Percentiles rank a stretch among this genome's conserved stretches.
phyloP scores from a whole-genome alignment of 1,284 basidiomycete species.

The Macrocystidia cucumis region DNA sequence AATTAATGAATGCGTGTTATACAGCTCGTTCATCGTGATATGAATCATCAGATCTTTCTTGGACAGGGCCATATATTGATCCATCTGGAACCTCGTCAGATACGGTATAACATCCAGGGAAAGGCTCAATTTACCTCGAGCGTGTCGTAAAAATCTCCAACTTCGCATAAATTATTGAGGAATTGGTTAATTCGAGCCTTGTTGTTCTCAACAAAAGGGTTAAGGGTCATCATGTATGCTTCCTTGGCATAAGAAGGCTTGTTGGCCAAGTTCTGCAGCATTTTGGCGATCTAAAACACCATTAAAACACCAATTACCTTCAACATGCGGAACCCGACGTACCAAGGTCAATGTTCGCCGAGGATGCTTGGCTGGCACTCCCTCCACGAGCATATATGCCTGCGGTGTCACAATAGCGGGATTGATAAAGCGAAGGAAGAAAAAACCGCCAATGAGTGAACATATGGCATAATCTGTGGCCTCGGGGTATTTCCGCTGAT shows the following conservation, averaged over 20 bases:
- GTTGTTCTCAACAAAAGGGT: conserved; percentile 98
- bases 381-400: conserved; percentile 98
- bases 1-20: conserved; percentile 95
- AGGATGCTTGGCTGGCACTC: conserved; percentile 95
- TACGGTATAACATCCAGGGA: not conserved
- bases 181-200: conserved; percentile 97
- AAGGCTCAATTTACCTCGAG: conserved; percentile 65
- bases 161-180: conserved; percentile 94
- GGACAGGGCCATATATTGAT: conserved; percentile 99
- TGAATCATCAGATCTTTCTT: conserved; percentile 98
- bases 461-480: conserved; percentile 97
- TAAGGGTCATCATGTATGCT: conserved; percentile 96
- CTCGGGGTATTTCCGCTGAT: conserved; percentile 93
- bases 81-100: conserved; percentile 59
- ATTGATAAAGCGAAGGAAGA: conserved; percentile 99
- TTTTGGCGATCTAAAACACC: conserved; percentile 84
- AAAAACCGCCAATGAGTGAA: conserved; percentile 98
- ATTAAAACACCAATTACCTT: not conserved
- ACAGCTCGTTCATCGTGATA: conserved; percentile 99
- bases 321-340: conserved; percentile 10
- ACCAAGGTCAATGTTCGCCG: conserved; percentile 93
- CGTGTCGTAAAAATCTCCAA: conserved; percentile 98
- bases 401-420: conserved; percentile 99
- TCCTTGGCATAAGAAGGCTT: conserved; percentile 98
- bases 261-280: conserved; percentile 98